Evolutionary conservation across 768 basidiomycete genomes (phyloP).

Genomic region (Gloeophyllum trabeum): DNA sequence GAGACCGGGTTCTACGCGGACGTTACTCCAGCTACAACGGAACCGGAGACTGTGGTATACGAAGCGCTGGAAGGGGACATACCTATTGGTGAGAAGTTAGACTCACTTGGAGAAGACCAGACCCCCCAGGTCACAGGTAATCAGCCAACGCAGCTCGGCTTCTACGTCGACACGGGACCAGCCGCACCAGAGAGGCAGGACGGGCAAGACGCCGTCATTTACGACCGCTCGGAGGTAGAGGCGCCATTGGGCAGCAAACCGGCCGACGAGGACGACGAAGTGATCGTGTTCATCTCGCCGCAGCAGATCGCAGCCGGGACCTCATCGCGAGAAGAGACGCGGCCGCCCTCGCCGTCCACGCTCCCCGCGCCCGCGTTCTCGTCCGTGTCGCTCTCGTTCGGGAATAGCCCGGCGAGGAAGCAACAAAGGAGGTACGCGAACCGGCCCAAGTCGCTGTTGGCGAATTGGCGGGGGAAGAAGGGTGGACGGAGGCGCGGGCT

Average conservation of each 20-base stretch:
- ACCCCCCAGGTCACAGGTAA: constrained; percentile 3
- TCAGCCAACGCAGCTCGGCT: constrained; percentile 11
- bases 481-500: no score
- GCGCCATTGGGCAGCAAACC: constrained; percentile 12
- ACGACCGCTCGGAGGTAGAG: constrained; percentile 9
- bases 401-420: neutral
- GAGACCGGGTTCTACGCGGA: no score
- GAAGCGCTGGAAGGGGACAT: no score
- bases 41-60: no score
- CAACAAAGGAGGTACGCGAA: no score
- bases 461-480: neutral
- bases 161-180: constrained; percentile 32
- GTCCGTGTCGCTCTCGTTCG: neutral
- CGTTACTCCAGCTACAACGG: no score
- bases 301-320: constrained; percentile 34
- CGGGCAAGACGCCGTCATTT: constrained; percentile 2
- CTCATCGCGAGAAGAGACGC: neutral
- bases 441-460: constrained; percentile 6
- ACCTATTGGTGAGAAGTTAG: no score
- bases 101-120: no score
- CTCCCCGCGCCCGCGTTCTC: neutral
- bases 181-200: no score
- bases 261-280: constrained; percentile 38
- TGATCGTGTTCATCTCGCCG: constrained; percentile 71
- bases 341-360: neutral